Conservation (phyloP, 768 basidiomycete species). For the Lactifluus piperatus region DNA sequence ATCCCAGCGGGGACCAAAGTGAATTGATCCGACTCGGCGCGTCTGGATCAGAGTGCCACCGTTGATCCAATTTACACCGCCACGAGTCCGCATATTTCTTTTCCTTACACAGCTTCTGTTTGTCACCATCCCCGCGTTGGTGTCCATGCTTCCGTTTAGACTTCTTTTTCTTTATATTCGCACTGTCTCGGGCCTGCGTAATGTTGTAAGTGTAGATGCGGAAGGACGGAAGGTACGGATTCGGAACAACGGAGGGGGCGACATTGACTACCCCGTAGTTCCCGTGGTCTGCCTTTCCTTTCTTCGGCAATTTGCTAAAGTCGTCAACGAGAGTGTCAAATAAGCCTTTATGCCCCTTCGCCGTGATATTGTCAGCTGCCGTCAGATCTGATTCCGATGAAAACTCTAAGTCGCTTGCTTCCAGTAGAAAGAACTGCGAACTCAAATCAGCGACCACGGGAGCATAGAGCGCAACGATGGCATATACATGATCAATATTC, state of each 20-base stretch:
- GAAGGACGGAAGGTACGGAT: slow-evolving; percentile 74
- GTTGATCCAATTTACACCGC: slow-evolving; percentile 51
- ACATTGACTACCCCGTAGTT: slow-evolving; percentile 74
- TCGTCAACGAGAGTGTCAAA: slow-evolving; percentile 54
- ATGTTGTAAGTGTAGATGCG: slow-evolving; percentile 78
- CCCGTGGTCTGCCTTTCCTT: slow-evolving; percentile 43
- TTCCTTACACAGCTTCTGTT: slow-evolving; percentile 36
- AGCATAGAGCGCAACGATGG: slow-evolving; percentile 10
- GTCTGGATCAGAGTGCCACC: slow-evolving; percentile 51
- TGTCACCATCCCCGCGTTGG: slow-evolving; percentile 25
- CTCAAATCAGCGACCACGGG: slow-evolving; percentile 4
- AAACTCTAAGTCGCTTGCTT: slow-evolving; percentile 25
- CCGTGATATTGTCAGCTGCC: slow-evolving; percentile 9
- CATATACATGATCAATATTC: slow-evolving; percentile 72
- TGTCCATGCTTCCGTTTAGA: slow-evolving; percentile 42
- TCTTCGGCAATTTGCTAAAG: slow-evolving; percentile 52
- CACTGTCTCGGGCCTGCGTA: slow-evolving; percentile 29
- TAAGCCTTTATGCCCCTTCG: slow-evolving; percentile 31
- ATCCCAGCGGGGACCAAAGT: slow-evolving; percentile 69
- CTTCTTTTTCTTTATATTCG: slow-evolving; percentile 3
- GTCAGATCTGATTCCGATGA: slow-evolving; percentile 12
- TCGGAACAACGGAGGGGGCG: slow-evolving; percentile 77
- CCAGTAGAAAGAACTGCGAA: slow-evolving; percentile 28
- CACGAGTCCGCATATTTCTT: slow-evolving; percentile 49
- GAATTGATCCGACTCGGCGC: slow-evolving; percentile 67